A percentile compares a stretch with the other conserved stretches of the same genome.
Evolutionary conservation across 768 basidiomycete species (phyloP).

Genomic region (Pholiota microspora): DNA sequence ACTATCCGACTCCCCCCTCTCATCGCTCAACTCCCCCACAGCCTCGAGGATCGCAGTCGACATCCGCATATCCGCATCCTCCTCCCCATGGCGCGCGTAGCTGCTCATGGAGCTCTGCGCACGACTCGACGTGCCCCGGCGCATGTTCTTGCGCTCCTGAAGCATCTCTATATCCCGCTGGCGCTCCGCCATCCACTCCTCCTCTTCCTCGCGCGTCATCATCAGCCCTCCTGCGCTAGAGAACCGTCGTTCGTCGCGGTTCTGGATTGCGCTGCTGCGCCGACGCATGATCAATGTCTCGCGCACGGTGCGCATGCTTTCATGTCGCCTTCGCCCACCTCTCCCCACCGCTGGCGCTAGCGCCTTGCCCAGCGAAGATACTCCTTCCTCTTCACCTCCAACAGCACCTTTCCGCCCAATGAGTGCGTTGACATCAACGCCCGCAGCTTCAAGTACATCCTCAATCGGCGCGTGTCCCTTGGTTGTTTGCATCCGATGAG

Average conservation of each 20-base stretch:
- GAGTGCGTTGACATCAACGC: constrained; percentile 6
- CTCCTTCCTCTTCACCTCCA: not conserved
- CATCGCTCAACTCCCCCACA: constrained; percentile 7
- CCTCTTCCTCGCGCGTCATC: constrained; percentile 25
- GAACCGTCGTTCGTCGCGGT: not conserved
- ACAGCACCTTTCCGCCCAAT: not conserved
- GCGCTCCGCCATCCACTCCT: constrained; percentile 30
- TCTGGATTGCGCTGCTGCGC: not conserved
- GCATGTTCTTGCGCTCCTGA: constrained; percentile 27
- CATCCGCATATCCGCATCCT: constrained; percentile 1
- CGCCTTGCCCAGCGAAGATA: not conserved
- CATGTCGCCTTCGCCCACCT: not conserved
- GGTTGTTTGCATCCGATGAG: constrained; percentile 82
- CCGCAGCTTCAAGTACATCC: constrained; percentile 47
- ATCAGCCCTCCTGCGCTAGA: constrained; percentile 11
- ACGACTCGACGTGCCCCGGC: constrained; percentile 17
- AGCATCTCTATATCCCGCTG: constrained; percentile 26
- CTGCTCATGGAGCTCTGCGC: constrained; percentile 1
- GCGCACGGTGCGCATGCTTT: constrained; percentile 1
- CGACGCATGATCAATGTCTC: constrained; percentile 1
- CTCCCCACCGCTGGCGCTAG: not conserved
- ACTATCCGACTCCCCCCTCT: not conserved
- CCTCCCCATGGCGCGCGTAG: not conserved
- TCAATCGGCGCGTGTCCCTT: constrained; percentile 73
- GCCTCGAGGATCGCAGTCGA: constrained; percentile 1